Conservation (phyloP, 1,284 basidiomycete species). For the Ustilago cynodontis region DNA sequence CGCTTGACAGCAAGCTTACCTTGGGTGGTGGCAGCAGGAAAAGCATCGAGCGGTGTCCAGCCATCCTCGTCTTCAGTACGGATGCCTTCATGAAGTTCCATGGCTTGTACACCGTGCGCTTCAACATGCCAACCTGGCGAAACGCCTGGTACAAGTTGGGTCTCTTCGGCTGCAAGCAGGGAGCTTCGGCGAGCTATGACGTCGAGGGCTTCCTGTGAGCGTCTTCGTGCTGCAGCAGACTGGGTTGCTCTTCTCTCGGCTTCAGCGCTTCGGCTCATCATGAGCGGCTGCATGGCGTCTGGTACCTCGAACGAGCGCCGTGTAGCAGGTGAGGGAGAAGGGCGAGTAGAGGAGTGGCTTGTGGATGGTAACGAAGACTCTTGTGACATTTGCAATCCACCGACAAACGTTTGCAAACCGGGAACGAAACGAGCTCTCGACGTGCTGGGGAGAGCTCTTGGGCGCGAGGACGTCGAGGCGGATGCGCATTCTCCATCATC, state of each 20-base stretch:
- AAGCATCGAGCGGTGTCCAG: slow-evolving; percentile 54
- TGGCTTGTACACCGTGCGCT: slow-evolving; percentile 48
- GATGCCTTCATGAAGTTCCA: slow-evolving; percentile 49
- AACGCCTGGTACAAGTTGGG: slow-evolving; percentile 44
- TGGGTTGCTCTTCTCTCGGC: slow-evolving; percentile 26
- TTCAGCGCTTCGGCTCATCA: slow-evolving; percentile 50
- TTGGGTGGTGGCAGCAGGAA: slow-evolving; percentile 38
- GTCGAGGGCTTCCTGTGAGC: slow-evolving; percentile 23
- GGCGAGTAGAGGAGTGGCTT: not conserved
- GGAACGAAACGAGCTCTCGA: slow-evolving; percentile 51
- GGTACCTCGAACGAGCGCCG: slow-evolving; percentile 23
- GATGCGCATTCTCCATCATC: slow-evolving; percentile 27
- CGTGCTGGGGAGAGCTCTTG: slow-evolving; percentile 38
- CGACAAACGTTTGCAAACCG: slow-evolving; percentile 58
- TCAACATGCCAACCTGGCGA: slow-evolving; percentile 61
- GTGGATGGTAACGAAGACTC: slow-evolving; percentile 14
- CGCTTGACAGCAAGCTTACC: slow-evolving; percentile 41
- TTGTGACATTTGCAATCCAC: slow-evolving; percentile 56
- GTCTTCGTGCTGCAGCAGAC: slow-evolving; percentile 18
- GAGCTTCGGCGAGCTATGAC: slow-evolving; percentile 12
- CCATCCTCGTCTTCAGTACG: slow-evolving; percentile 51
- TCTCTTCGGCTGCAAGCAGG: slow-evolving; percentile 3
- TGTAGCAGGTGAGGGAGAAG: not conserved
- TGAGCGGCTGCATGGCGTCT: slow-evolving; percentile 46
- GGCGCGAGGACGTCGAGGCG: slow-evolving; percentile 34